Percentiles rank a stretch among this genome's conserved stretches.
Conservation (phyloP, 441 rosid species). For the Corymbia citriodora region DNA sequence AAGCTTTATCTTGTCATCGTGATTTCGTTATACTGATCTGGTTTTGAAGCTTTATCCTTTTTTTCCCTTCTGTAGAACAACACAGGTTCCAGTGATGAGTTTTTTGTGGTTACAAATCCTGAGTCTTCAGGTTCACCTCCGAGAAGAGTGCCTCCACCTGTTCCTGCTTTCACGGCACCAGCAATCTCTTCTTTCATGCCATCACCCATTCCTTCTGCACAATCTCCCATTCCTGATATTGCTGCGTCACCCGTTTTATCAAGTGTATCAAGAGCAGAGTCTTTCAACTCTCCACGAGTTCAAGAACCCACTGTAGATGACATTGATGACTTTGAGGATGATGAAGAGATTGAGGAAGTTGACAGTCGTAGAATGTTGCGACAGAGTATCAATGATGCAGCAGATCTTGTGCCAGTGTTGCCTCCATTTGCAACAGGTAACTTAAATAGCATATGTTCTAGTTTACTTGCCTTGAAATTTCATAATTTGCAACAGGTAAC, state of each 20-base stretch:
- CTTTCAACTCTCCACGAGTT: conserved; percentile 60
- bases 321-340: conserved; percentile 95
- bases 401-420: conserved; percentile 67
- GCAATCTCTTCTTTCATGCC: conserved; percentile 8
- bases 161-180: conserved; percentile 31
- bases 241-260: conserved; percentile 60
- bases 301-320: conserved; percentile 96
- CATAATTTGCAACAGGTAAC: background rate
- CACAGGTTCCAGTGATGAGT: conserved; percentile 67
- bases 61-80: conserved; percentile 32
- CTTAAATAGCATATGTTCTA: background rate
- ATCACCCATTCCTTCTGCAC: conserved; percentile 11
- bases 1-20: background rate
- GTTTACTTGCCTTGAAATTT: background rate
- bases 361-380: conserved; percentile 63
- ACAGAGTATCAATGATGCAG: conserved; percentile 58
- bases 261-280: conserved; percentile 53
- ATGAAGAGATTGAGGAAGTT: conserved; percentile 58
- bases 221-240: conserved; percentile 35
- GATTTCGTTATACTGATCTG: background rate
- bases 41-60: background rate
- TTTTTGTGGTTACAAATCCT: conserved; percentile 78
- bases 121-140: conserved; percentile 95
- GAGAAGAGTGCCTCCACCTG: conserved; percentile 72
- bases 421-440: conserved; percentile 89